These are phyloP conservation scores for Candida schatavii DNA, from an alignment of 805 yeast genomes.

Conservation along the genomic window DNA sequence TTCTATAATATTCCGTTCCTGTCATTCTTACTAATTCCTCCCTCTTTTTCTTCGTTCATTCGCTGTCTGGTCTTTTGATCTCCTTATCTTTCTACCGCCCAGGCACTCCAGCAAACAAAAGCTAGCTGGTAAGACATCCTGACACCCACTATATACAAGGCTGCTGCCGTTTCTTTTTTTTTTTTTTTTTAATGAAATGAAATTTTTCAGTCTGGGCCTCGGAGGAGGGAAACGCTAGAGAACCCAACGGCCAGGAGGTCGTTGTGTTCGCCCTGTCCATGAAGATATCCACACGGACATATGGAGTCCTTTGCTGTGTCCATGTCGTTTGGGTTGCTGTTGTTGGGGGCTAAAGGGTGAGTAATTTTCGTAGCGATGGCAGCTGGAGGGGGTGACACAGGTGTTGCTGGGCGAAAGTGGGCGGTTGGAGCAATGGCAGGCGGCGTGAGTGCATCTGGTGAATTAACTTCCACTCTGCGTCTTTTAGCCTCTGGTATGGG, in stretches of 20 bases:
- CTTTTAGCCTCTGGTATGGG: slow-evolving; percentile 4
- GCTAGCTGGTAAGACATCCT: no score
- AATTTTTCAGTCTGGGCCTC: slow-evolving; percentile 4
- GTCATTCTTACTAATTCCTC: no score
- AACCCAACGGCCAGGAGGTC: slow-evolving; percentile 7
- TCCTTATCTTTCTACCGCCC: no score
- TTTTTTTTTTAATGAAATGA: no score
- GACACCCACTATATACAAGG: no score
- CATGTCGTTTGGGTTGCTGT: background rate
- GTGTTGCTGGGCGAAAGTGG: slow-evolving; percentile 1
- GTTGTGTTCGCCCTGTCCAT: slow-evolving; percentile 7
- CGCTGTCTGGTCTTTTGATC: no score
- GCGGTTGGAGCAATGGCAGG: background rate
- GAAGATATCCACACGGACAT: slow-evolving; percentile 9
- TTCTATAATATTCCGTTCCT: no score
- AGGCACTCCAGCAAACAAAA: no score
- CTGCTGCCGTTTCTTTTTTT: no score
- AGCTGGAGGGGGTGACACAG: slow-evolving; percentile 1
- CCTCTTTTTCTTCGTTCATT: no score
- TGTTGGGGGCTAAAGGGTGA: background rate
- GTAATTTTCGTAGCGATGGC: background rate
- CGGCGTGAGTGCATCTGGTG: background rate
- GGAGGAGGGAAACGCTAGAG: slow-evolving; percentile 2
- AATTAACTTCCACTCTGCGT: background rate
- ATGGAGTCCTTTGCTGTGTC: background rate